These are phyloP conservation scores for Sindora glabra DNA, from an alignment of 306 rosid species.

Conservation along the genomic window DNA sequence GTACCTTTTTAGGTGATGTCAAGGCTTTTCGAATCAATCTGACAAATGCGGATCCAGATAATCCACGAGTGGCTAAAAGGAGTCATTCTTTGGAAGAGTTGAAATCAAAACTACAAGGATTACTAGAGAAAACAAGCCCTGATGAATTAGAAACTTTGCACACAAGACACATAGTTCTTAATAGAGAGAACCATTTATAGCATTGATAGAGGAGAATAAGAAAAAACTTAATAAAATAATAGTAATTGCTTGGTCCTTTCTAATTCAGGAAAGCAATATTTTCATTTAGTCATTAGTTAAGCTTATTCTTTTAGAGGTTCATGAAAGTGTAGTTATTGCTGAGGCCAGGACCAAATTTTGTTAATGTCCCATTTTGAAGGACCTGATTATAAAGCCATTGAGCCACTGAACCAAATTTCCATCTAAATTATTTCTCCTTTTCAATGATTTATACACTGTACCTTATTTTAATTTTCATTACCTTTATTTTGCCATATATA, in stretches of 20 bases:
- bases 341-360: conserved; percentile 25
- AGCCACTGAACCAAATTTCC: conserved; percentile 18
- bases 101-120: conserved; percentile 31
- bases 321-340: conserved; percentile 21
- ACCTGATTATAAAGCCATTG: conserved; percentile 23
- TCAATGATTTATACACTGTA: conserved; percentile 7
- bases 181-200: conserved; percentile 34
- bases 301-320: conserved; percentile 46
- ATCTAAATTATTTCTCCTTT: no score
- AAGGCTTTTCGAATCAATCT: conserved; percentile 39
- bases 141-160: conserved; percentile 48
- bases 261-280: conserved; percentile 26
- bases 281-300: conserved; percentile 3
- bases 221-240: conserved; percentile 34
- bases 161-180: conserved; percentile 25
- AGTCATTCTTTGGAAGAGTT: conserved; percentile 26
- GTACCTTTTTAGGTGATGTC: conserved; percentile 22
- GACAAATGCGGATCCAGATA: conserved; percentile 20
- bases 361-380: conserved; percentile 23
- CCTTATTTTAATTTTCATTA: not conserved
- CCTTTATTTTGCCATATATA: conserved; percentile 17
- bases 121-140: conserved; percentile 44
- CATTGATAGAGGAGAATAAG: conserved; percentile 47
- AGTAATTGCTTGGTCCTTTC: conserved; percentile 41
- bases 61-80: conserved; percentile 19